Evolutionary conservation across 2,329 filamentous ascomycete species (phyloP), one percentile per base, ranked within the genome.

Genomic region (Bretziella fagacearum): DNA sequence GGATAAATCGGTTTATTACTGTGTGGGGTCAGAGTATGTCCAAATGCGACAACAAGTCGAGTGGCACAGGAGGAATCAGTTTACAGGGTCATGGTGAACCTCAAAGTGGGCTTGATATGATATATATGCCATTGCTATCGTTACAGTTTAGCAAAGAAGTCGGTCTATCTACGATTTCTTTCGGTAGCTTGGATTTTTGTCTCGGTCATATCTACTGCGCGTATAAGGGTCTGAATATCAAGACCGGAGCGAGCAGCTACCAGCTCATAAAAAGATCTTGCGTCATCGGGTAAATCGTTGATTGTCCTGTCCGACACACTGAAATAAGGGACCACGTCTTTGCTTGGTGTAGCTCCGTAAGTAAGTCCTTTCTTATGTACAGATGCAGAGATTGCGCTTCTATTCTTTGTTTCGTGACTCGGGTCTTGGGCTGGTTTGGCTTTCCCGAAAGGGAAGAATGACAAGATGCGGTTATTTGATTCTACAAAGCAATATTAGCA

Each of bases 161-260:
- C n/a, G 27, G 10, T 39, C 20, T 39, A 39, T 39, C 17, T 39
- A 8, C 30, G 37, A 22, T 8, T 8, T 13, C 40, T 47, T 33
- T 53, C 44, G 25, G 39, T 32, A 5, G 22, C 40, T n/a, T 48
- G 41, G 36, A 52, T 42, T 15, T 36, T 30, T 20, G 37, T 29
- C 36, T 53, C 51, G n/a, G 46, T 44, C 51, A 51, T 52, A 15
- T 53, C 52, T 6, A 47, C 52, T 18, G 48, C 48, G 27, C 40
- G 42, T 11, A 53, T 41, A 11, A 52, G 11, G 4, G 44, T 50
- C n/a, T 49, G 22, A 10, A 50, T 40, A 23, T 46, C 37, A 11
- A 52, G 32, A 15, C 47, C 50, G 33, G 40, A 46, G 11, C 27
- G 26, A 36, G 22, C 32, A 32, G 50, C 36, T 13, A 49, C 52